Base-by-base conservation (phyloP, 306 rosid genomes). In the Malus domestica region DNA sequence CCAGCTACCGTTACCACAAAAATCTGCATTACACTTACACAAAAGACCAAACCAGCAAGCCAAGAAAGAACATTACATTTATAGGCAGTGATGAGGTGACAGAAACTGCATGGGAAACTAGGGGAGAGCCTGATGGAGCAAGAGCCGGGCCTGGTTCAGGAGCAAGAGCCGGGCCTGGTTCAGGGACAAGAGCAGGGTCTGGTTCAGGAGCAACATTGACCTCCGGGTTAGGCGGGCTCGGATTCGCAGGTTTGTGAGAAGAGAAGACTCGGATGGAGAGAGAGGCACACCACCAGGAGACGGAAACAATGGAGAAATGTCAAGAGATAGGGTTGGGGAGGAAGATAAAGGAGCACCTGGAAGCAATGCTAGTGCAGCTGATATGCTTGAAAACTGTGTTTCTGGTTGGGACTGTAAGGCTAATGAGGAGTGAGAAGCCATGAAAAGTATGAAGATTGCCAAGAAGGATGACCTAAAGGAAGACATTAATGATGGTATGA, bases 211-310 rank as follows among this genome's bases (percentile, higher is more conserved):
- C 81, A n/a, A 57, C 63, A n/a, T 14, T 4, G 33, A 2, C 68
- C 22, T 81, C 88, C 1, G 89, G 91, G 62, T 88, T 85, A 1
- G 91, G 88, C 18, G 89, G 89, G 81, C 91, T 88, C 23, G 77
- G 88, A 52, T 74, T 88, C 10, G 91, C 13, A 89, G 87, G 32
- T 85, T 88, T 40, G 79, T 88, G 5, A 89, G 91, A 55, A 88
- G 72, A 16, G 91, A 83, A 25, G 88, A 85, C 6, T 87, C 81
- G 14, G 78, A 20, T 1, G 89, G 91, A 59, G 91, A 72, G 49
- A 58, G 73, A 1, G 82, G 72, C 15, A 55, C 76, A 5, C 74
- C 80, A n/a, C 80, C 78, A 8, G 91, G 89, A 10, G 87, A 59
- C 8, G 89, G 91, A 76, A 88, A 81, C 71, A 82, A 68, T 4